A percentile compares a stretch with the other conserved stretches of the same genome.
These are phyloP conservation scores for Colletotrichum eleusines DNA, from an alignment of 2,329 filamentous ascomycete genomes.

Conservation along the genomic window DNA sequence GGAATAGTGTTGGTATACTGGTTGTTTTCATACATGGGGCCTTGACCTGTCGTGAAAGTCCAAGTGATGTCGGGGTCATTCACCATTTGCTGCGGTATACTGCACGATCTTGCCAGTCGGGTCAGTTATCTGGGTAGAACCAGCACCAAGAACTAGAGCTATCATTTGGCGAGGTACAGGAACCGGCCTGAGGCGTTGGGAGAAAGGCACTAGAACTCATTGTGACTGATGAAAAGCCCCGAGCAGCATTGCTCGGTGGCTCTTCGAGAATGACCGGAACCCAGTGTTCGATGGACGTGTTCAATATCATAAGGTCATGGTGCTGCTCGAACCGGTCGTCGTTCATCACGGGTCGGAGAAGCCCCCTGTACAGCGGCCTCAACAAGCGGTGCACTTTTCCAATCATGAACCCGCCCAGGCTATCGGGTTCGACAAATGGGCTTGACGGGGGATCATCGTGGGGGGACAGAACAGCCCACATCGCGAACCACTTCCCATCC, in stretches of 20 bases:
- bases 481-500: conserved; percentile 46
- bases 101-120: background rate
- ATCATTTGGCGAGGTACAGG: background rate
- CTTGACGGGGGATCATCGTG: conserved; percentile 40
- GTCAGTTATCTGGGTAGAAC: background rate
- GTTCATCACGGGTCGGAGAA: background rate
- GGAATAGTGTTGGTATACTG: background rate
- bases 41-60: background rate
- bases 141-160: background rate
- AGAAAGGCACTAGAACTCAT: background rate
- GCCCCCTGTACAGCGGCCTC: background rate
- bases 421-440: conserved; percentile 40
- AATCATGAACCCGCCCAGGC: background rate
- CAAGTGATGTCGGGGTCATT: background rate
- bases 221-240: background rate
- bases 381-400: background rate
- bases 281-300: background rate
- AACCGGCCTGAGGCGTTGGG: background rate
- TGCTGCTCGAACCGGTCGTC: background rate
- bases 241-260: background rate
- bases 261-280: background rate
- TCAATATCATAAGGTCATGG: background rate
- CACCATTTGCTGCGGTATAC: background rate
- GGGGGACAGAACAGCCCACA: conserved; percentile 46
- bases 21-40: no score